Conservation (phyloP, 768 basidiomycete species). For the Austroboletus eburneus region DNA sequence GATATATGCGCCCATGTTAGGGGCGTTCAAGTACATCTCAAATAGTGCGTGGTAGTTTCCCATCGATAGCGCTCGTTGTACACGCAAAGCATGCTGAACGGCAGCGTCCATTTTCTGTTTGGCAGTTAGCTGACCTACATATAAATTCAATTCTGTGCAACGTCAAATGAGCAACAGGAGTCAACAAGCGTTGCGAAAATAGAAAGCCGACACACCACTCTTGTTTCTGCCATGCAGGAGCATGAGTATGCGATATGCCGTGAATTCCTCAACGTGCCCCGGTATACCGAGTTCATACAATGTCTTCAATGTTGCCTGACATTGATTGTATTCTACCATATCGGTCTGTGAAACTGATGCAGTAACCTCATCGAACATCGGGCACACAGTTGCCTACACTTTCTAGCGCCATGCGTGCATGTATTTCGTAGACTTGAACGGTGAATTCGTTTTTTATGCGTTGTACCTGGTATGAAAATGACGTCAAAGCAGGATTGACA, state of each 20-base stretch:
- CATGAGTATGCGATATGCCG: slow-evolving; percentile 96
- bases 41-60: slow-evolving; percentile 95
- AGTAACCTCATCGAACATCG: slow-evolving; percentile 9
- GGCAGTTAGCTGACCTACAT: slow-evolving; percentile 95
- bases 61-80: slow-evolving; percentile 85
- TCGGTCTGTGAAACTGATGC: slow-evolving; percentile 59
- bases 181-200: slow-evolving; percentile 3
- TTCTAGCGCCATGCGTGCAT: slow-evolving; percentile 95
- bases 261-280: slow-evolving; percentile 93
- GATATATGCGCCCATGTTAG: slow-evolving; percentile 97
- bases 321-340: slow-evolving; percentile 99
- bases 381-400: slow-evolving; percentile 47
- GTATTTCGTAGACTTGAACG: slow-evolving; percentile 95
- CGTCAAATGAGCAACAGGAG: background rate
- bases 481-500: slow-evolving; percentile 2
- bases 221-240: slow-evolving; percentile 90
- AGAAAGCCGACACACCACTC: slow-evolving; percentile 60
- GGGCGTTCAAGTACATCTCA: slow-evolving; percentile 74
- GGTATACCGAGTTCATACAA: slow-evolving; percentile 93
- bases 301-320: slow-evolving; percentile 83
- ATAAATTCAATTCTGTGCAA: slow-evolving; percentile 82
- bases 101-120: slow-evolving; percentile 78
- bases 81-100: slow-evolving; percentile 84
- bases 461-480: slow-evolving; percentile 65
- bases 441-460: slow-evolving; percentile 99